A percentile compares a stretch with the other conserved stretches of the same genome.
Conservation (phyloP, 495 filamentous ascomycete species). For the Haplographium delicatum region DNA sequence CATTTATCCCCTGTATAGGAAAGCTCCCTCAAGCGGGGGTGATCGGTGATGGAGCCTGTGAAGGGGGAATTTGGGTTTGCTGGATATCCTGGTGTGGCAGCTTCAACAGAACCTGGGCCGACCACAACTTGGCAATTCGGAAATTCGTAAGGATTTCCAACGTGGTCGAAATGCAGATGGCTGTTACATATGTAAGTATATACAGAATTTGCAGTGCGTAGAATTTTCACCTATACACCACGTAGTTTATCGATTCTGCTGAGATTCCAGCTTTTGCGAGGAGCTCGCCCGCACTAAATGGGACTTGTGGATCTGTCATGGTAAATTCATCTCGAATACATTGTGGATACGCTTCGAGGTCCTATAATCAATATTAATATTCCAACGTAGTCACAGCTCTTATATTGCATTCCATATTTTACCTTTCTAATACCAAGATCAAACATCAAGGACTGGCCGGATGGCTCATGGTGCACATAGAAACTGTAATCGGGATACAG, state of each 20-base stretch:
- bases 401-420: too few species aligned
- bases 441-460: constrained; percentile 38
- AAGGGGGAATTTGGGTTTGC: constrained; percentile 22
- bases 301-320: too few species aligned
- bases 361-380: too few species aligned
- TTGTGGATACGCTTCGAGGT: too few species aligned
- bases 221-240: too few species aligned
- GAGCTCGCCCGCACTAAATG: too few species aligned
- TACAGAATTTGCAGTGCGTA: too few species aligned
- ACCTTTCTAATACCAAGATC: constrained; percentile 48
- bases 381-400: too few species aligned
- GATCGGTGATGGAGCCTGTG: background rate
- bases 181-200: too few species aligned
- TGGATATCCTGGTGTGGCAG: constrained; percentile 38
- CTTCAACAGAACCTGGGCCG: constrained; percentile 42
- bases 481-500: constrained; percentile 36
- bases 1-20: background rate
- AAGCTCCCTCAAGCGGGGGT: background rate
- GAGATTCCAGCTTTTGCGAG: too few species aligned
- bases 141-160: constrained; percentile 43
- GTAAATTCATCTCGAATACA: too few species aligned
- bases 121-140: constrained; percentile 41
- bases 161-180: constrained; percentile 4
- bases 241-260: too few species aligned
- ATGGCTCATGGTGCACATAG: constrained; percentile 38